Conservation (phyloP, 768 basidiomycete genomes). For the Pisolithus tinctorius region DNA sequence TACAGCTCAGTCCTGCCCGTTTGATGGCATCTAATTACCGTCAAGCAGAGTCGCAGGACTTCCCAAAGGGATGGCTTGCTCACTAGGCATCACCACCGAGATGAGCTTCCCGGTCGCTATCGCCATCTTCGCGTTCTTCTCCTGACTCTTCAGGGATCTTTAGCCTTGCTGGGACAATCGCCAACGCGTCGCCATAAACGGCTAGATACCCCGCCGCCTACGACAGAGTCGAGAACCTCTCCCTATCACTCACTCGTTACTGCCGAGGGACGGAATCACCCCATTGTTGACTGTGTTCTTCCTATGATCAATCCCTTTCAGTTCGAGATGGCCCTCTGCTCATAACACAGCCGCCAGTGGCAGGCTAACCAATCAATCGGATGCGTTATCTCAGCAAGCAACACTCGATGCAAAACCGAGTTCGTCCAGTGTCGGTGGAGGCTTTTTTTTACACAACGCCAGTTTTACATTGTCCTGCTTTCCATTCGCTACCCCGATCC, state of each 20-base stretch:
- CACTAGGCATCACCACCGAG: slow-evolving; percentile 63
- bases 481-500: too few relatives aligned
- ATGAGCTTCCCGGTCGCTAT: slow-evolving; percentile 31
- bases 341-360: too few relatives aligned
- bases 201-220: slow-evolving; percentile 32
- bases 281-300: slow-evolving; percentile 67
- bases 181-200: slow-evolving; percentile 27
- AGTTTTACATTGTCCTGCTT: too few relatives aligned
- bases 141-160: slow-evolving; percentile 26
- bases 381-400: too few relatives aligned
- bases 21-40: slow-evolving; percentile 30
- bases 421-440: too few relatives aligned
- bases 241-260: slow-evolving; percentile 74
- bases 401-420: too few relatives aligned
- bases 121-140: slow-evolving; percentile 23
- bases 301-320: slow-evolving; percentile 21
- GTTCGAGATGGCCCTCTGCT: too few relatives aligned
- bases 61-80: slow-evolving; percentile 59
- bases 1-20: slow-evolving; percentile 30
- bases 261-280: slow-evolving; percentile 63
- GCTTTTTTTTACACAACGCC: too few relatives aligned
- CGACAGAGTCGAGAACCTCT: slow-evolving; percentile 40
- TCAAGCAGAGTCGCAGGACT: slow-evolving; percentile 34
- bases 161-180: slow-evolving; percentile 27
- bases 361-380: too few relatives aligned